A percentile compares a stretch with the other conserved stretches of the same genome.
Conservation (phyloP, 148 eudicot species). For the Linanthus parryae region DNA sequence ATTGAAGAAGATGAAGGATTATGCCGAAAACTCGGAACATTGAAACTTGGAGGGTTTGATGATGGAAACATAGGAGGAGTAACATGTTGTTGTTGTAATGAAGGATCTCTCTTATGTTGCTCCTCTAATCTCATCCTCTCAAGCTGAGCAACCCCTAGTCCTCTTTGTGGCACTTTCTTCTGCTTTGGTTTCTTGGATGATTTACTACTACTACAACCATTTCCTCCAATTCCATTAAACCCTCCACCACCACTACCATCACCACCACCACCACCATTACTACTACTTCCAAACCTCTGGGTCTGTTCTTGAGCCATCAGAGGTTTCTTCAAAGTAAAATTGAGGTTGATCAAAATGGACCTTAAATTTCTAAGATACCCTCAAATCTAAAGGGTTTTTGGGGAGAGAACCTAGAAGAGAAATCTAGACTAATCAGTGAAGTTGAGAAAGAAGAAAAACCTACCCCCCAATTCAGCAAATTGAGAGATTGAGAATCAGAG, state of each 20-base stretch:
- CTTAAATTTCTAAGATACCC: slow-evolving; percentile 10
- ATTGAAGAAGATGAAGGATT: slow-evolving; percentile 18
- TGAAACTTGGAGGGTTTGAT: slow-evolving; percentile 14
- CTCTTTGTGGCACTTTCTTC: slow-evolving; percentile 81
- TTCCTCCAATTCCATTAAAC: neutral
- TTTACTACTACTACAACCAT: slow-evolving; percentile 20
- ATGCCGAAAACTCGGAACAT: slow-evolving; percentile 24
- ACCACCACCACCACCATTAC: slow-evolving; percentile 21
- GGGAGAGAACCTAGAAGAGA: slow-evolving; percentile 4
- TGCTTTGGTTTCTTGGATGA: slow-evolving; percentile 57
- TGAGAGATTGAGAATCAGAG: neutral
- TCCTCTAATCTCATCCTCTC: slow-evolving; percentile 77
- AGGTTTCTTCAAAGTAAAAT: slow-evolving; percentile 1
- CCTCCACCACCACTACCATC: slow-evolving; percentile 6
- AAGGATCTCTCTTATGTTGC: slow-evolving; percentile 32
- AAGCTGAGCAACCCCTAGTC: slow-evolving; percentile 92
- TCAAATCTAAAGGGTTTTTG: slow-evolving; percentile 14
- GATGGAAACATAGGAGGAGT: slow-evolving; percentile 27
- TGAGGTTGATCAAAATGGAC: slow-evolving; percentile 13
- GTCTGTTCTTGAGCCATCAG: slow-evolving; percentile 54
- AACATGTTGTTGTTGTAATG: slow-evolving; percentile 16
- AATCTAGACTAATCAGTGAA: neutral
- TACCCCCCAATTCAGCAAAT: neutral
- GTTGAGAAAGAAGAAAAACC: neutral
- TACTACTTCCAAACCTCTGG: slow-evolving; percentile 31